Evolutionary conservation across 2,329 filamentous ascomycete genomes (phyloP).

Genomic region (Stemphylium vesicarium): DNA sequence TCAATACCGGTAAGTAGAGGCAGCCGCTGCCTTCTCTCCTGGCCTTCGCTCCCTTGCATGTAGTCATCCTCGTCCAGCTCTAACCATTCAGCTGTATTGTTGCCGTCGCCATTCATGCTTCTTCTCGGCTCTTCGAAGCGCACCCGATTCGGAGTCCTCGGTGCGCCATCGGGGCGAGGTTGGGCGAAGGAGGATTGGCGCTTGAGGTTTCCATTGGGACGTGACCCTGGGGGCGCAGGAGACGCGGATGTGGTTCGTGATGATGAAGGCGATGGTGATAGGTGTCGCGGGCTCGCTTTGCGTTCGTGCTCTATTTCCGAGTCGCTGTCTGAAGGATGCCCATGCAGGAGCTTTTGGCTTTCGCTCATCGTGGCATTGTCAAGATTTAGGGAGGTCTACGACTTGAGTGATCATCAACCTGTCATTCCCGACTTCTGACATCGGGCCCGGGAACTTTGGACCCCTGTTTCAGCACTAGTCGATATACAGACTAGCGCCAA

Average conservation of each 20-base stretch:
- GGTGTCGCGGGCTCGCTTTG: slow-evolving; percentile 24
- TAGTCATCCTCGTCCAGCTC: slow-evolving; percentile 68
- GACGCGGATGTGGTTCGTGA: slow-evolving; percentile 41
- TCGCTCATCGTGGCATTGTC: slow-evolving; percentile 50
- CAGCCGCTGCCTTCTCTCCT: slow-evolving; percentile 59
- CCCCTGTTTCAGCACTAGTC: slow-evolving; percentile 18
- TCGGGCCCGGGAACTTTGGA: slow-evolving; percentile 13
- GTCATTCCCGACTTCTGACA: slow-evolving; percentile 11
- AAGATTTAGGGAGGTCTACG: slow-evolving; percentile 4
- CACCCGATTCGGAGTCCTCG: slow-evolving; percentile 73
- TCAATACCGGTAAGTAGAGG: slow-evolving; percentile 84
- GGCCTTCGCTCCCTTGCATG: slow-evolving; percentile 49
- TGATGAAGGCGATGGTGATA: slow-evolving; percentile 36
- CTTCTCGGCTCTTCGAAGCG: slow-evolving; percentile 66
- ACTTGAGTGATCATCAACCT: slow-evolving; percentile 1
- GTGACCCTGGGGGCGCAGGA: slow-evolving; percentile 33
- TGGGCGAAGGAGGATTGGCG: slow-evolving; percentile 56
- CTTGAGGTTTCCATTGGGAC: slow-evolving; percentile 36
- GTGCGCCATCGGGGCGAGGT: slow-evolving; percentile 56
- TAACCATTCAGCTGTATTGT: slow-evolving; percentile 51
- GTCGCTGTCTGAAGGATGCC: slow-evolving; percentile 41
- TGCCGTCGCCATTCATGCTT: slow-evolving; percentile 44
- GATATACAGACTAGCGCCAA: neutral
- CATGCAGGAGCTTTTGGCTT: slow-evolving; percentile 48
- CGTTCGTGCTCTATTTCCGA: slow-evolving; percentile 31